These are phyloP conservation scores for Phytopythium chamaehyphon DNA, from an alignment of 352 stramenopile species.

Conservation along the genomic window DNA sequence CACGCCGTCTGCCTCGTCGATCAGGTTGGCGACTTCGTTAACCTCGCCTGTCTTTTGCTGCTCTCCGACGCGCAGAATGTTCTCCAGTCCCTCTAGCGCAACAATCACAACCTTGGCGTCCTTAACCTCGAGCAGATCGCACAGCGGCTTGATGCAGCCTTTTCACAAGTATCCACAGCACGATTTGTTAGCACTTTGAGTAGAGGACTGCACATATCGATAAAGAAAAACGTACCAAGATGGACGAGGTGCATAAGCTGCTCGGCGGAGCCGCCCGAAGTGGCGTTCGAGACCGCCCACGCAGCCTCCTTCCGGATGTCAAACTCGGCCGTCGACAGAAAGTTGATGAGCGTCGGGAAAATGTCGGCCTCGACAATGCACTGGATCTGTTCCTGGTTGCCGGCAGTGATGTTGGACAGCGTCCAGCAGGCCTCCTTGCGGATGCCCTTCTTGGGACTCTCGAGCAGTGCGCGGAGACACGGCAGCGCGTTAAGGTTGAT, in stretches of 20 bases:
- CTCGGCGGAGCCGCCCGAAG: slow-evolving; percentile 89
- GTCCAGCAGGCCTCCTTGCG: slow-evolving; percentile 99
- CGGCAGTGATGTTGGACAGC: slow-evolving; percentile 99
- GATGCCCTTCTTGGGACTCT: slow-evolving; percentile 97
- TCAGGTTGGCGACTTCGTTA: slow-evolving; percentile 94
- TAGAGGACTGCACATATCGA: no score
- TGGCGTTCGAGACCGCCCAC: slow-evolving; percentile 99
- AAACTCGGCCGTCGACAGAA: slow-evolving; percentile 96
- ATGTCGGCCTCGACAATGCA: slow-evolving; percentile 97
- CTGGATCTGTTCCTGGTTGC: slow-evolving; percentile 99
- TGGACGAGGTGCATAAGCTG: slow-evolving; percentile 97
- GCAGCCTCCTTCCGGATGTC: slow-evolving; percentile 98
- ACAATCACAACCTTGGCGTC: slow-evolving; percentile 99
- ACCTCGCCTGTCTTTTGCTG: slow-evolving; percentile 67
- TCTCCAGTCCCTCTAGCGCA: slow-evolving; percentile 98
- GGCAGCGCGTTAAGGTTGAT: slow-evolving; percentile 97
- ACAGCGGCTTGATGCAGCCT: slow-evolving; percentile 97
- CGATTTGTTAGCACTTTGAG: no score
- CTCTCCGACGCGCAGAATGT: slow-evolving; percentile 95
- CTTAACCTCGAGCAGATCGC: slow-evolving; percentile 94
- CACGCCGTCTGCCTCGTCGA: slow-evolving; percentile 96
- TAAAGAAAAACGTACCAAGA: slow-evolving; percentile 60
- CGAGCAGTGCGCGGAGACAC: slow-evolving; percentile 94
- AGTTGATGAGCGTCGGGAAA: slow-evolving; percentile 95
- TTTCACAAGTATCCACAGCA: slow-evolving; percentile 1